phyloP scores from a whole-genome alignment of 768 basidiomycete species.

The Pisolithus albus region DNA sequence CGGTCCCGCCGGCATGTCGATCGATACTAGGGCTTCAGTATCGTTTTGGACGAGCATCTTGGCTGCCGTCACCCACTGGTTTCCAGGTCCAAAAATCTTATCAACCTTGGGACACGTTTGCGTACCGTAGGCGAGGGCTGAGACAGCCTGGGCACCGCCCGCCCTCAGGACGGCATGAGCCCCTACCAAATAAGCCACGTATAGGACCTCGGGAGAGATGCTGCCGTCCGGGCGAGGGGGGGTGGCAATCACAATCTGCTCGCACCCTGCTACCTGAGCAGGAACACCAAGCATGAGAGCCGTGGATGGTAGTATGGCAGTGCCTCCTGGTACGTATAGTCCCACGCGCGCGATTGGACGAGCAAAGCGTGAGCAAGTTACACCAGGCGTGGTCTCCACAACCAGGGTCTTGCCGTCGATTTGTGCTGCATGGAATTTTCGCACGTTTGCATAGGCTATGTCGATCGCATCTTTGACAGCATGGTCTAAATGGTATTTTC shows the following conservation, averaged over 20 bases:
- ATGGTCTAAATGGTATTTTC: slow-evolving; percentile 53
- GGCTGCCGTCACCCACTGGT: slow-evolving; percentile 99
- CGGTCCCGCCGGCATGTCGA: slow-evolving; percentile 99
- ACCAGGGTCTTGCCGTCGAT: slow-evolving; percentile 58
- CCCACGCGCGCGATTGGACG: slow-evolving; percentile 95
- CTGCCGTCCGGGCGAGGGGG: slow-evolving; percentile 92
- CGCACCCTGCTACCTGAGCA: slow-evolving; percentile 94
- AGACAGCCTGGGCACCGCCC: slow-evolving; percentile 93
- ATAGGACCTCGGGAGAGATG: slow-evolving; percentile 95
- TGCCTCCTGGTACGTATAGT: slow-evolving; percentile 95
- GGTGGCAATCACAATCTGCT: slow-evolving; percentile 86
- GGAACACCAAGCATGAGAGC: slow-evolving; percentile 98
- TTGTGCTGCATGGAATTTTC: slow-evolving; percentile 88
- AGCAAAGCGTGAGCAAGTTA: slow-evolving; percentile 91
- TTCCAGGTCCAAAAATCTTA: slow-evolving; percentile 98
- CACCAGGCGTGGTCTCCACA: slow-evolving; percentile 98
- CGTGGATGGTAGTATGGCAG: slow-evolving; percentile 91
- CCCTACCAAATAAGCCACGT: slow-evolving; percentile 87
- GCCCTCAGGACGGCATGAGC: slow-evolving; percentile 89
- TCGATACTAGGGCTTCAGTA: slow-evolving; percentile 90
- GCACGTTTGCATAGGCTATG: slow-evolving; percentile 84
- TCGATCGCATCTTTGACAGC: slow-evolving; percentile 79
- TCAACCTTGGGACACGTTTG: slow-evolving; percentile 94
- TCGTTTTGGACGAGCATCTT: slow-evolving; percentile 99
- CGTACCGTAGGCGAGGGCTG: slow-evolving; percentile 95